Evolutionary conservation across 371 early-diverging fungal species (phyloP).

Genomic region (Globomyces sp.): DNA sequence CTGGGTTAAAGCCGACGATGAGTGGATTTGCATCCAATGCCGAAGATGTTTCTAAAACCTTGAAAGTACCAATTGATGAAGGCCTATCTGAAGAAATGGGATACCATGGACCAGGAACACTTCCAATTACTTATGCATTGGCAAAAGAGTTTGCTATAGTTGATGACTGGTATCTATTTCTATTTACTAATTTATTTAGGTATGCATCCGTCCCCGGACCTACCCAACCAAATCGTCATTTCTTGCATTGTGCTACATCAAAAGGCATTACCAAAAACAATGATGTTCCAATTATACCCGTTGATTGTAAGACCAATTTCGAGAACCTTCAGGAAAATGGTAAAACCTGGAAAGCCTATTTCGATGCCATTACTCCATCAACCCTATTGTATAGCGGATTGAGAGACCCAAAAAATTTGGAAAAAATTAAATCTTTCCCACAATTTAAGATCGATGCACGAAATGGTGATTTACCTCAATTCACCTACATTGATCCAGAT

Average conservation of each 20-base stretch:
- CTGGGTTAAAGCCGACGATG: conserved; percentile 18
- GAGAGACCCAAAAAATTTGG: not conserved
- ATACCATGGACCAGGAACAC: not conserved
- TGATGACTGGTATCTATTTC: conserved; percentile 27
- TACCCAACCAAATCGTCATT: conserved; percentile 33
- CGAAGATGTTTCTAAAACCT: not conserved
- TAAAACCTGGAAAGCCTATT: conserved; percentile 29
- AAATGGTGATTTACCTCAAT: conserved; percentile 2
- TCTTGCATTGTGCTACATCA: conserved; percentile 29
- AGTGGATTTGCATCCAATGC: conserved; percentile 20
- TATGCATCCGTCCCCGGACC: conserved; percentile 28
- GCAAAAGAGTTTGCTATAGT: conserved; percentile 33
- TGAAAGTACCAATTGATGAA: not conserved
- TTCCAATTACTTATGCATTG: conserved; percentile 29
- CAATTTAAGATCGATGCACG: conserved; percentile 2
- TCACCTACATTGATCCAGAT: conserved; percentile 29
- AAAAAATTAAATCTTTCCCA: not conserved
- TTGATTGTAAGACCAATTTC: conserved; percentile 28
- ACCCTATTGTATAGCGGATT: not conserved
- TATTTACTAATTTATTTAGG: not conserved
- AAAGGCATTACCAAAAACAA: conserved; percentile 23
- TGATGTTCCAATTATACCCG: conserved; percentile 4
- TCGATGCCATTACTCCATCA: not conserved
- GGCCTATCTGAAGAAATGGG: not conserved
- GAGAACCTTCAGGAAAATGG: conserved; percentile 16